Percentiles rank a stretch among this genome's conserved stretches.
Evolutionary conservation across 306 rosid genomes (phyloP).

Genomic region (Castanea mollissima): DNA sequence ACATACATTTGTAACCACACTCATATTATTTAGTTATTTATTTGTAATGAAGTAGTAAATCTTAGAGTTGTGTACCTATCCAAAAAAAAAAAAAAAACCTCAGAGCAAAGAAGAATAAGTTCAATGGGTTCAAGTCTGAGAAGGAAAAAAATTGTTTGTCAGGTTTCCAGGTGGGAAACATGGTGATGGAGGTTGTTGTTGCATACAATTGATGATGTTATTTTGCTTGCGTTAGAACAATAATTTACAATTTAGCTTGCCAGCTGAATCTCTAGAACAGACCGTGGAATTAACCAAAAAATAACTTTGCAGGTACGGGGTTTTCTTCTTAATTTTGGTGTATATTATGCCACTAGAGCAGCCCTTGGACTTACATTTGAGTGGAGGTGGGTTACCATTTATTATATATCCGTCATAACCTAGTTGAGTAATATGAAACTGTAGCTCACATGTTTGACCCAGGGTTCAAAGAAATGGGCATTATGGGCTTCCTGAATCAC

Average conservation of each 20-base stretch:
- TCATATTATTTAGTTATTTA: too few relatives aligned
- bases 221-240: neutral
- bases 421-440: constrained; percentile 22
- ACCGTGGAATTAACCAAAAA: neutral
- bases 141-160: neutral
- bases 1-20: neutral
- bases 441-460: neutral
- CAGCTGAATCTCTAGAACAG: neutral
- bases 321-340: constrained; percentile 94
- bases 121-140: neutral
- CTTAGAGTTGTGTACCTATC: neutral
- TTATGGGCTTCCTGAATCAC: neutral
- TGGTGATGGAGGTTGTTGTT: neutral
- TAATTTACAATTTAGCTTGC: constrained; percentile 3
- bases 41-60: neutral
- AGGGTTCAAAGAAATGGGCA: neutral
- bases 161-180: neutral
- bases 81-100: neutral
- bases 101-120: neutral
- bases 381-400: constrained; percentile 74
- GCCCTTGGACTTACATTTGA: constrained; percentile 90
- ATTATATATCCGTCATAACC: constrained; percentile 6
- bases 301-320: constrained; percentile 79
- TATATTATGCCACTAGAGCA: constrained; percentile 91
- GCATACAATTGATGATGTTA: neutral